phyloP scores from a whole-genome alignment of 192 early-diverging fungal genomes.

The Backusella tuberculispora region DNA sequence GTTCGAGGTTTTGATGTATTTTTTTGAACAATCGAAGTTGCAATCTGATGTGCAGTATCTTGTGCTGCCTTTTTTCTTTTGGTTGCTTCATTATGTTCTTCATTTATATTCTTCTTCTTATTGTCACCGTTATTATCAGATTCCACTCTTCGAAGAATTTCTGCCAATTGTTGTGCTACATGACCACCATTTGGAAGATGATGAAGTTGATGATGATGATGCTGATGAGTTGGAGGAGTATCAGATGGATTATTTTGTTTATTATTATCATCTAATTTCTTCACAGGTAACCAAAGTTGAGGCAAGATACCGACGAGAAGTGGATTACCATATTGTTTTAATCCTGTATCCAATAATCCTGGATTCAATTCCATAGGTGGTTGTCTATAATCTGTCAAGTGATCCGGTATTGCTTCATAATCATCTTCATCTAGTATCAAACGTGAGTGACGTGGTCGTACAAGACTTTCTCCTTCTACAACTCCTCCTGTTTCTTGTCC shows the following conservation, averaged over 20 bases:
- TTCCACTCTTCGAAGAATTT: conserved; percentile 24
- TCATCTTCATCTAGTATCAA: conserved; percentile 59
- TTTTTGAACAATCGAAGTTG: background rate
- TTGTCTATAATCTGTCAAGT: conserved; percentile 70
- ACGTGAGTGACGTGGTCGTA: background rate
- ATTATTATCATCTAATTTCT: background rate
- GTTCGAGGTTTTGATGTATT: background rate
- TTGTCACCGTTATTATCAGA: background rate
- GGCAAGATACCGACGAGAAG: conserved; percentile 66
- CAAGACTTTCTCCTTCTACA: background rate
- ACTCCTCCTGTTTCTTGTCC: background rate
- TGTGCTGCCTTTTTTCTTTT: background rate
- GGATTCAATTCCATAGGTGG: conserved; percentile 67
- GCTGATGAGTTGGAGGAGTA: background rate
- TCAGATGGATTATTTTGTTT: background rate
- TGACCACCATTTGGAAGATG: background rate
- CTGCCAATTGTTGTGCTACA: conserved; percentile 15
- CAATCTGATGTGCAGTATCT: background rate
- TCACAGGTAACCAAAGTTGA: conserved; percentile 71
- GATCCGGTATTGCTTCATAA: conserved; percentile 60
- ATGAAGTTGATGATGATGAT: background rate
- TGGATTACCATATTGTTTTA: conserved; percentile 67
- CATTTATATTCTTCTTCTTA: background rate
- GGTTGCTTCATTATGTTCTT: no score
- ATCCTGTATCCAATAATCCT: conserved; percentile 69